Percentiles rank a stretch among this genome's conserved stretches.
These are phyloP conservation scores for Hericium alpestre DNA, from an alignment of 768 basidiomycete species.

Conservation along the genomic window DNA sequence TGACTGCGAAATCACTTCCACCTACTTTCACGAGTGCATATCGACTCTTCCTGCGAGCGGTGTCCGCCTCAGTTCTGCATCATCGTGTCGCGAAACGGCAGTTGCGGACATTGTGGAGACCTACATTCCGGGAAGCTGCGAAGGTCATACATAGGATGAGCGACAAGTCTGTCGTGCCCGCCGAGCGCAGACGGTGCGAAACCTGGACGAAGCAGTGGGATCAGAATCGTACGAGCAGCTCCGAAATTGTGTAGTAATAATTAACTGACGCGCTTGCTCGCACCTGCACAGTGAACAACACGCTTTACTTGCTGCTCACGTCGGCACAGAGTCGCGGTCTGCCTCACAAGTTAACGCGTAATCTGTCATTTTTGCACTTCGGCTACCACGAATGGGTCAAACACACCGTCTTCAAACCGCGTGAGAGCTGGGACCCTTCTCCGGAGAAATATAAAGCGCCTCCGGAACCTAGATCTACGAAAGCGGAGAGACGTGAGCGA, in stretches of 20 bases:
- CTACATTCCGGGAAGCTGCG: constrained; percentile 10
- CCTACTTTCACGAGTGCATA: constrained; percentile 9
- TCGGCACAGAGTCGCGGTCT: constrained; percentile 57
- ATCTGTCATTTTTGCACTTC: constrained; percentile 26
- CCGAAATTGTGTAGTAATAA: background rate
- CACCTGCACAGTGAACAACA: constrained; percentile 47
- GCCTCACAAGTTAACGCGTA: constrained; percentile 47
- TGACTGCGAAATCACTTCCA: background rate
- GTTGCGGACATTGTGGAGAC: constrained; percentile 7
- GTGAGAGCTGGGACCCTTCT: background rate
- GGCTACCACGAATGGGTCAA: constrained; percentile 27
- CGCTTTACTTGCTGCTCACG: constrained; percentile 48
- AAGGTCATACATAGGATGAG: constrained; percentile 3
- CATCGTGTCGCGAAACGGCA: constrained; percentile 5
- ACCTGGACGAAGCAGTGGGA: constrained; percentile 9
- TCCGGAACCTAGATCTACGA: too few relatives aligned
- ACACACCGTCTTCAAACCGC: constrained; percentile 20
- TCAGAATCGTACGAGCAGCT: constrained; percentile 2
- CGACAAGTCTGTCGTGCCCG: background rate
- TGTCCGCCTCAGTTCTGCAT: constrained; percentile 10
- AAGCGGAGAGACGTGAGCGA: background rate
- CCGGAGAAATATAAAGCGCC: constrained; percentile 7
- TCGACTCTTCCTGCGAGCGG: constrained; percentile 9
- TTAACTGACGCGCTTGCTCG: background rate
- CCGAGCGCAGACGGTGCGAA: constrained; percentile 4